Percentiles rank a stretch among this genome's conserved stretches.
Conservation (phyloP, 352 stramenopile genomes). For the Phytophthora capsici region DNA sequence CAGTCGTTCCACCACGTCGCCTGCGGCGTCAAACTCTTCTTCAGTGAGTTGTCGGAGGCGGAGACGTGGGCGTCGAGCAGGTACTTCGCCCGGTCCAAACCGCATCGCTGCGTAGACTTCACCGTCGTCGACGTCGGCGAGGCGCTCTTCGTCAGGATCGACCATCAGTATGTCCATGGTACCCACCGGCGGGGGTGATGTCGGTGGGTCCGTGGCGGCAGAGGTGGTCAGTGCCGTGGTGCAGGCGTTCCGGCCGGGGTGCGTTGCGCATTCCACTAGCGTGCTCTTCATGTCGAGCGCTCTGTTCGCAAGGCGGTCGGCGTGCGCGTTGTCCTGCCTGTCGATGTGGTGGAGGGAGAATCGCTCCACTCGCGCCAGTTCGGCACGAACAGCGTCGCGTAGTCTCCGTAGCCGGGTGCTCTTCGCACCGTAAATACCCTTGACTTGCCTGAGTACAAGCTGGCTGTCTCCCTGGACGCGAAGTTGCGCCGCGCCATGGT, state of each 20-base stretch:
- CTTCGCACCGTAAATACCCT: not conserved
- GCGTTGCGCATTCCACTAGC: too few species aligned
- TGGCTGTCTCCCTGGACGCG: constrained; percentile 25
- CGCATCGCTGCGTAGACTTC: constrained; percentile 16
- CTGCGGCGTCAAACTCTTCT: not conserved
- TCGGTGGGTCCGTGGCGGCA: too few species aligned
- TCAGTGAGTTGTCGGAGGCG: constrained; percentile 8
- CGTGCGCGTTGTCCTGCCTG: too few species aligned
- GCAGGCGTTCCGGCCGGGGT: too few species aligned
- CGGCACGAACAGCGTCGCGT: too few species aligned
- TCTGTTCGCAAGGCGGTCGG: too few species aligned
- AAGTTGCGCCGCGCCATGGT: constrained; percentile 3
- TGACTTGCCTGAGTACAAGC: constrained; percentile 14
- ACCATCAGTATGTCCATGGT: too few species aligned
- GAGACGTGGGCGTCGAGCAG: constrained; percentile 2
- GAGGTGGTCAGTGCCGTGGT: too few species aligned
- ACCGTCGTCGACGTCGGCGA: constrained; percentile 18
- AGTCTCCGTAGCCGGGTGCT: constrained; percentile 4
- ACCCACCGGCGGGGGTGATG: too few species aligned
- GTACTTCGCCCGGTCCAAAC: not conserved
- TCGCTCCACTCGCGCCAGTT: too few species aligned
- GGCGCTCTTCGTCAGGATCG: not conserved
- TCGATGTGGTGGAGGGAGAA: too few species aligned
- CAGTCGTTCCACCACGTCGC: not conserved
- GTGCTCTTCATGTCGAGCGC: too few species aligned